A percentile compares a stretch with the other conserved stretches of the same genome.
Evolutionary conservation across 176 grass and related monocot species (phyloP).

Genomic region (Zoysia pacifica): DNA sequence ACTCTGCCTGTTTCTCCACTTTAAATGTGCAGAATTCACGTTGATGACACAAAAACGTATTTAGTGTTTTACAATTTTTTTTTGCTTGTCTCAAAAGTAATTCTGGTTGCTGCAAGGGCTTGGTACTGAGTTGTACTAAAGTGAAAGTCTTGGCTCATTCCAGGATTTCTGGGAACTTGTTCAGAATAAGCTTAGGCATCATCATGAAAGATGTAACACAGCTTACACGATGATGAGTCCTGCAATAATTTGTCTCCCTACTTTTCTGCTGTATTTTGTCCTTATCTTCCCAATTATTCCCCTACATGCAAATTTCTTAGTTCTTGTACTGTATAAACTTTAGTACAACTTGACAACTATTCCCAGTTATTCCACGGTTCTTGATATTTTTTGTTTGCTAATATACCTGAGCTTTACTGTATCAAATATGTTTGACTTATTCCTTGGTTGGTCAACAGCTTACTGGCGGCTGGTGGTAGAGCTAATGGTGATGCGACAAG

Average conservation of each 20-base stretch:
- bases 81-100: slow-evolving; percentile 38
- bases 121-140: slow-evolving; percentile 42
- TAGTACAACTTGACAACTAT: too few relatives aligned
- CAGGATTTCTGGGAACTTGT: slow-evolving; percentile 55
- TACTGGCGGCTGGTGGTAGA: slow-evolving; percentile 66
- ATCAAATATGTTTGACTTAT: slow-evolving; percentile 27
- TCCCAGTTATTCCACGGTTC: neutral
- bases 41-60: slow-evolving; percentile 24
- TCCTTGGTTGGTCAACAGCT: slow-evolving; percentile 46
- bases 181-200: slow-evolving; percentile 54
- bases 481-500: slow-evolving; percentile 67
- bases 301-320: slow-evolving; percentile 13
- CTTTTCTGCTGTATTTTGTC: slow-evolving; percentile 25
- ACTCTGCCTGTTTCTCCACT: slow-evolving; percentile 1
- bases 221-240: slow-evolving; percentile 52
- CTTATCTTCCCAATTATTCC: neutral
- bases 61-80: neutral
- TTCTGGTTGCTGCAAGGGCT: slow-evolving; percentile 25
- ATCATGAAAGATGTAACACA: slow-evolving; percentile 50
- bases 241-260: slow-evolving; percentile 30
- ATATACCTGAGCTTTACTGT: slow-evolving; percentile 12
- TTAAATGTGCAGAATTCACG: neutral
- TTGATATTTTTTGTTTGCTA: slow-evolving; percentile 14
- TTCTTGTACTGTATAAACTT: neutral
- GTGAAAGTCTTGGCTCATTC: slow-evolving; percentile 46